These are phyloP conservation scores for Pseudocercospora vitis DNA, from an alignment of 2,329 filamentous ascomycete species.

Conservation along the genomic window DNA sequence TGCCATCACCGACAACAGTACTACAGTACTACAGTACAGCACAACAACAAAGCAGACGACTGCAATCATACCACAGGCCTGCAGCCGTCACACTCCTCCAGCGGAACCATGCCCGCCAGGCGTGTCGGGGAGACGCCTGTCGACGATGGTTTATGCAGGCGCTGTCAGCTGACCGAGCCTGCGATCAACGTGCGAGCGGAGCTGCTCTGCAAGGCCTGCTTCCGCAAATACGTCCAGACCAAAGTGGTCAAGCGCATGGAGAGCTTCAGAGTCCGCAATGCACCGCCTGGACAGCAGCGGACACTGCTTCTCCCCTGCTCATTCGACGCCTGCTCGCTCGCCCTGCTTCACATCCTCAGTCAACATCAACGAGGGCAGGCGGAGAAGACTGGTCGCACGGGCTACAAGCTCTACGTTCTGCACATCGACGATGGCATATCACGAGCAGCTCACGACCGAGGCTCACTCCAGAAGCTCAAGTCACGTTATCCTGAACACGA, in stretches of 20 bases:
- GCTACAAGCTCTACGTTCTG: conserved; percentile 65
- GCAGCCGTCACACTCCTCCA: conserved; percentile 2
- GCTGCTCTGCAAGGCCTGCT: conserved; percentile 69
- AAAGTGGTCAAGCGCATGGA: conserved; percentile 81
- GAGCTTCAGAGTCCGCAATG: conserved; percentile 56
- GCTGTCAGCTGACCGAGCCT: conserved; percentile 55
- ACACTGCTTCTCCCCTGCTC: conserved; percentile 77
- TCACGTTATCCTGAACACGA: conserved; percentile 63
- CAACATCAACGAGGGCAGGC: conserved; percentile 66
- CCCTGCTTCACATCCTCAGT: conserved; percentile 73
- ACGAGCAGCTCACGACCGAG: conserved; percentile 40
- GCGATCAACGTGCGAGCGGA: conserved; percentile 59
- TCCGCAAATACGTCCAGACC: conserved; percentile 70
- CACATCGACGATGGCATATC: conserved; percentile 45
- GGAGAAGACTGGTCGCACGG: conserved; percentile 61
- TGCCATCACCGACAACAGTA: not conserved
- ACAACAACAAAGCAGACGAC: not conserved
- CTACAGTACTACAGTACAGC: not conserved
- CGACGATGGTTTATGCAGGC: conserved; percentile 49
- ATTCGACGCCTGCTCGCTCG: conserved; percentile 76
- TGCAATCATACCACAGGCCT: too few species aligned
- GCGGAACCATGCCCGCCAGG: conserved; percentile 32
- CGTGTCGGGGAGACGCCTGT: conserved; percentile 19
- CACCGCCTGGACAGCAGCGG: conserved; percentile 46
- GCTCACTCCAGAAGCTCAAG: conserved; percentile 46